phyloP scores from a whole-genome alignment of 2,329 filamentous ascomycete genomes.

The Diaporthe vexans region DNA sequence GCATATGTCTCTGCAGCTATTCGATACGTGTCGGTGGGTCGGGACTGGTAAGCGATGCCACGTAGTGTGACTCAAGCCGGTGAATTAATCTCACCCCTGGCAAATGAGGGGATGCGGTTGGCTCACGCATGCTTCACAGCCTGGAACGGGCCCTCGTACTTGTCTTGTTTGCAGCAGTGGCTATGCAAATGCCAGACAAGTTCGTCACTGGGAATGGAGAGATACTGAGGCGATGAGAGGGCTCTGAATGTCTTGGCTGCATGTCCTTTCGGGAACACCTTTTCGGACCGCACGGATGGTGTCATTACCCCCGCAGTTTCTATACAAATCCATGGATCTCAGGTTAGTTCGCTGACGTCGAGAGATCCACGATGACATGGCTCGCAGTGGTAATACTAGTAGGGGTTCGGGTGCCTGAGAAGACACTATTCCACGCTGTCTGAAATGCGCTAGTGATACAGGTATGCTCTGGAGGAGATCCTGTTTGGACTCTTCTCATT shows the following conservation, averaged over 20 bases:
- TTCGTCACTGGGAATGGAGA: neutral
- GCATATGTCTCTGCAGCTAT: neutral
- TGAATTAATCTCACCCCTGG: neutral
- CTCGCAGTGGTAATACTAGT: no score
- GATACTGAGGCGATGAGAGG: neutral
- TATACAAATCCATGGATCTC: no score
- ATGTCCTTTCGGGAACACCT: neutral
- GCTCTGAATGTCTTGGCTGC: neutral
- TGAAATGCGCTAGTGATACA: no score
- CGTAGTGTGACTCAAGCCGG: slow-evolving; percentile 29
- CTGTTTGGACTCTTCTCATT: no score
- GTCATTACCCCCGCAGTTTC: neutral
- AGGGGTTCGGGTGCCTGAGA: no score
- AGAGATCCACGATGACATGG: no score
- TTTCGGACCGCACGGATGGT: neutral
- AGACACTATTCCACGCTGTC: no score
- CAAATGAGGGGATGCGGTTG: neutral
- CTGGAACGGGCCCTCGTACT: neutral
- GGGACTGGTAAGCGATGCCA: neutral
- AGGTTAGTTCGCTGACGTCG: no score
- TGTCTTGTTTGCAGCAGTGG: neutral
- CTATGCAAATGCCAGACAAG: neutral
- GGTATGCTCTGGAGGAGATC: no score
- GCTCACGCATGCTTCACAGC: neutral
- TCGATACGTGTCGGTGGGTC: slow-evolving; percentile 26